phyloP scores from a whole-genome alignment of 78 protist species.

The slime mould (Dictyostelium discoideum) region dicty_2.7 NC_007091.3:2036001-2036500 shows the following conservation, averaged over 20 bases:
- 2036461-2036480: slow-evolving; percentile 44
- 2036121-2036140: slow-evolving; percentile 63
- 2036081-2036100: not conserved
- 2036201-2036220: slow-evolving; percentile 75
- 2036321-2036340: not conserved
- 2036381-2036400: too few relatives aligned
- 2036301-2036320: slow-evolving; percentile 33
- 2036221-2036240: slow-evolving; percentile 59
- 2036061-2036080: not conserved
- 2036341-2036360: not conserved
- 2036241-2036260: slow-evolving; percentile 73
- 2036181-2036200: slow-evolving; percentile 57
- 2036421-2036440: not conserved
- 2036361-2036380: not conserved
- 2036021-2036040: not conserved
- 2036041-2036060: not conserved
- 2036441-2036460: slow-evolving; percentile 47
- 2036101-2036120: slow-evolving; percentile 38
- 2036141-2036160: slow-evolving; percentile 45
- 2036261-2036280: slow-evolving; percentile 19
- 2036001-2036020: not conserved
- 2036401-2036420: too few relatives aligned
- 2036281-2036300: slow-evolving; percentile 37
- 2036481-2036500: slow-evolving; percentile 53
- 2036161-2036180: slow-evolving; percentile 54